A percentile compares a stretch with the other conserved stretches of the same genome.
phyloP scores from a whole-genome alignment of 257 asterid species.

The Gardenia jasminoides region DNA sequence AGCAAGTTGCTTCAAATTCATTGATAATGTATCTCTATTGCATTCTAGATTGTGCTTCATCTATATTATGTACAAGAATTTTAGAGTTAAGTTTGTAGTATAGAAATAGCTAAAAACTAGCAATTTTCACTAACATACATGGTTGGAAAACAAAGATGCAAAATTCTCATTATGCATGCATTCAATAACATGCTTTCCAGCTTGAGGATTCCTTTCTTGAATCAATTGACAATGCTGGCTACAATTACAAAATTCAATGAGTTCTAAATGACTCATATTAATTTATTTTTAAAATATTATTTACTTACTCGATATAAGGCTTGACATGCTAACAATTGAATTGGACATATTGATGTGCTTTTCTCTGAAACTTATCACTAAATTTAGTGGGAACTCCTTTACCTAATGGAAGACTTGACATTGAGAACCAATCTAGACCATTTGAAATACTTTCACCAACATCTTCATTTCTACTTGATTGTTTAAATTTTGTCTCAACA shows the following conservation, averaged over 20 bases:
- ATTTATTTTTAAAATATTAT: too few species aligned
- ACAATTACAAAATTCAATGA: background rate
- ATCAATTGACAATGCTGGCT: background rate
- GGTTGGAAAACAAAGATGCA: background rate
- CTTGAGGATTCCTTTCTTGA: too few species aligned
- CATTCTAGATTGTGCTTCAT: too few species aligned
- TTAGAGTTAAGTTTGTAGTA: too few species aligned
- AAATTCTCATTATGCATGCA: background rate
- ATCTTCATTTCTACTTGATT: background rate
- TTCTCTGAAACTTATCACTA: background rate
- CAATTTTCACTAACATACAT: background rate
- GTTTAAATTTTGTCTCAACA: background rate
- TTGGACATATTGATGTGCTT: slow-evolving; percentile 9
- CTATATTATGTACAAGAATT: too few species aligned
- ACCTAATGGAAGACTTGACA: background rate
- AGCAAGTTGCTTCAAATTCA: too few species aligned
- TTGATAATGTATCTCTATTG: too few species aligned
- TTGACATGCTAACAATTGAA: background rate
- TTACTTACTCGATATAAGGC: slow-evolving; percentile 4
- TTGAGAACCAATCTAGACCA: background rate
- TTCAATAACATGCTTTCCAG: background rate
- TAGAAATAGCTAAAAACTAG: too few species aligned
- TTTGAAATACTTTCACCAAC: background rate
- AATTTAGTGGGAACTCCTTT: background rate
- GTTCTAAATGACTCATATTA: too few species aligned